Base-by-base conservation (phyloP, 768 basidiomycete genomes). In the Leccinellum luteum region DNA sequence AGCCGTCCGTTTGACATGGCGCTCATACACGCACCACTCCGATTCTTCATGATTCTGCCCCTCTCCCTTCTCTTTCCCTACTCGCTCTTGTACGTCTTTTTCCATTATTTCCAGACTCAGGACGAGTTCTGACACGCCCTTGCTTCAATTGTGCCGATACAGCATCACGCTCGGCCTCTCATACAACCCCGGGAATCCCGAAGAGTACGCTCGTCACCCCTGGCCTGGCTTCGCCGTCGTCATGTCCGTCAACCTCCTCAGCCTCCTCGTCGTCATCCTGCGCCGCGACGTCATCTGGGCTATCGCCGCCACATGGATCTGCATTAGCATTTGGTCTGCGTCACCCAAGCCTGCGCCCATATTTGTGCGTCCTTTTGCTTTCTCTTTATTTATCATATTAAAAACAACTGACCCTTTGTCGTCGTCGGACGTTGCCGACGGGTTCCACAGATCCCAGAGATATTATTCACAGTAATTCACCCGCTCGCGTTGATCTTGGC, bases 21-120 rank as follows among this genome's bases (percentile, higher is more conserved):
- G 0, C 85, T 95, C 62, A 90, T 97, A 55, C 94, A 97, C 63
- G 89, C 90, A 0, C 95, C 95, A 0, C 76, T 96, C 53, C 80
- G 90, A 3, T 85, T 92, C 58, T 54, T 80, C 70, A 64, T 84
- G 83, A 49, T 89, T 78, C 83, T 90, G 56, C 74, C 84, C 59
- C 32, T 62, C 15, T 68, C 72, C 0, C 55, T 83, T 45, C 67
- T 82, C 60, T 79, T 85, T 59, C 71, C 76, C 1, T 82, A 85
- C 60, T 81, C 79, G 41, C 78, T 86, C 14, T 85, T 87, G 78
- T 81, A 58, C 47, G 75, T 68, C 13, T 4, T 28, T n/a, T 15
- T 2, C 6, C 1, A 28, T 15, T 13, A n/a, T 0, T 1, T 14
- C 3, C 12, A 19, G 21, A 10, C 21, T n/a, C 17, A 10, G 3